phyloP scores from a whole-genome alignment of 768 basidiomycete genomes.

The Calvatia gigantea region DNA sequence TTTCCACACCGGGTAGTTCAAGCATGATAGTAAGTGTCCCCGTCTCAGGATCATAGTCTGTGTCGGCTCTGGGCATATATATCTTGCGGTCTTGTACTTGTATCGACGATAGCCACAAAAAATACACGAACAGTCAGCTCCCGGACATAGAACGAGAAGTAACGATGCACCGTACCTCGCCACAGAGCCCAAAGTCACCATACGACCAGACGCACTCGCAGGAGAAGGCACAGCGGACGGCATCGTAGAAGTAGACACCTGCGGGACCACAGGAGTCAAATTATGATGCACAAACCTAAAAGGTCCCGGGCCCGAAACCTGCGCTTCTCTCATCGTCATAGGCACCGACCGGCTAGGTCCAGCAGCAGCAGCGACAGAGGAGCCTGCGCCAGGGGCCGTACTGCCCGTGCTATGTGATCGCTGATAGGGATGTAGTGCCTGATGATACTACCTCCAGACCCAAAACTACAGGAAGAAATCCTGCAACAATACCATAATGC shows the following conservation, averaged over 20 bases:
- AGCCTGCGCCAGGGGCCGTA: constrained; percentile 6
- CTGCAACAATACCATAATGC: no score
- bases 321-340: constrained; percentile 3
- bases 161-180: constrained; percentile 13
- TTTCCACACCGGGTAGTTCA: constrained; percentile 68
- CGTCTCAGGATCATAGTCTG: constrained; percentile 50
- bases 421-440: constrained; percentile 23
- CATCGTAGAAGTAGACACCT: neutral
- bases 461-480: no score
- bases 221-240: constrained; percentile 7
- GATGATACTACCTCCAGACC: constrained; percentile 12
- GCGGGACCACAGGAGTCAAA: neutral
- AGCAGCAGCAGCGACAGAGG: constrained; percentile 8
- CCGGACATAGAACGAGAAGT: neutral
- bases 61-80: constrained; percentile 56
- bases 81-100: constrained; percentile 16
- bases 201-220: constrained; percentile 3
- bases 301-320: neutral
- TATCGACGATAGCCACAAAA: constrained; percentile 3
- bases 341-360: constrained; percentile 3
- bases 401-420: constrained; percentile 19
- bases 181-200: neutral
- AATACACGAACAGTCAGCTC: constrained; percentile 2
- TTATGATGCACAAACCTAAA: constrained; percentile 11
- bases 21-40: constrained; percentile 55